These are phyloP conservation scores for Metschnikowia amazonensis DNA, from an alignment of 805 yeast genomes.

Conservation along the genomic window DNA sequence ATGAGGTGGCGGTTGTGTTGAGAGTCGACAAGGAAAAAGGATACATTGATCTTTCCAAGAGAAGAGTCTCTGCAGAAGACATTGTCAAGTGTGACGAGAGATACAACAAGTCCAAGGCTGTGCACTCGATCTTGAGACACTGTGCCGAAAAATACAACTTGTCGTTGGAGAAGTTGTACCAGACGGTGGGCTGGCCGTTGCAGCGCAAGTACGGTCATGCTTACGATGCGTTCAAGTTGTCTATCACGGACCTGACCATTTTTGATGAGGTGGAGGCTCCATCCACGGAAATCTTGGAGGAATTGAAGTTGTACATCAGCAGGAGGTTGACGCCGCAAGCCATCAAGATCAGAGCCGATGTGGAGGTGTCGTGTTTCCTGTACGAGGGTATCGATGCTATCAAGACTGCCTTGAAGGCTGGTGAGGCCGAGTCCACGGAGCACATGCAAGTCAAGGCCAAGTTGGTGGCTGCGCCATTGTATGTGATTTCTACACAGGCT, in stretches of 20 bases:
- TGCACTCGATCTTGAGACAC: constrained; percentile 96
- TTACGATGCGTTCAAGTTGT: constrained; percentile 93
- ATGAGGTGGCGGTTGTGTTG: constrained; percentile 95
- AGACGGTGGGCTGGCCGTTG: constrained; percentile 94
- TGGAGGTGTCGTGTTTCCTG: constrained; percentile 94
- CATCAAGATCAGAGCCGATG: constrained; percentile 96
- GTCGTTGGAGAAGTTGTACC: constrained; percentile 80
- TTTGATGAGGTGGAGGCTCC: constrained; percentile 79
- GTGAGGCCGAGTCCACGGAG: constrained; percentile 80
- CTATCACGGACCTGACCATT: constrained; percentile 86
- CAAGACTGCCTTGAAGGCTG: constrained; percentile 80
- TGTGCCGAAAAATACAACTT: constrained; percentile 95
- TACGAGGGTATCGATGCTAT: constrained; percentile 98
- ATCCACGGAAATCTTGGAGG: constrained; percentile 69
- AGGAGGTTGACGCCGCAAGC: constrained; percentile 98
- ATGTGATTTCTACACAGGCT: constrained; percentile 89
- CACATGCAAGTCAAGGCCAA: constrained; percentile 87
- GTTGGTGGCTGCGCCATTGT: constrained; percentile 95
- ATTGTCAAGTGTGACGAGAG: constrained; percentile 96
- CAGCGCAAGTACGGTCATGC: constrained; percentile 95
- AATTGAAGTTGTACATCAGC: constrained; percentile 80
- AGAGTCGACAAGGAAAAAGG: constrained; percentile 99
- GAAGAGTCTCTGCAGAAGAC: constrained; percentile 97
- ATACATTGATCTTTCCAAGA: constrained; percentile 93
- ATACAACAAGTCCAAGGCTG: constrained; percentile 94